phyloP scores from a whole-genome alignment of 106 monocot genomes.

The Alisma plantagoaquatica region DNA sequence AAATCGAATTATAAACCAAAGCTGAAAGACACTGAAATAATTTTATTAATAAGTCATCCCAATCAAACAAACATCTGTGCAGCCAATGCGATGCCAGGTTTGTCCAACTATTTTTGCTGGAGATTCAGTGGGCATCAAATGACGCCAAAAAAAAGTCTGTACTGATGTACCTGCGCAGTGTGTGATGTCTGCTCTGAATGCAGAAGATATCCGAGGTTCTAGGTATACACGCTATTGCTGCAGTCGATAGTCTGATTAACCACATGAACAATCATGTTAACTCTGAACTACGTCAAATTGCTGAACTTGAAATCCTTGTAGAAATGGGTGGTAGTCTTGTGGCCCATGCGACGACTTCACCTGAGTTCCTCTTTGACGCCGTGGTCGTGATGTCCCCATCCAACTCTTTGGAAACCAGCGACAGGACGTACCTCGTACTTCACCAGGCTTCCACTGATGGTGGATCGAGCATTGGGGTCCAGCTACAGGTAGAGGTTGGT shows the following conservation, averaged over 20 bases:
- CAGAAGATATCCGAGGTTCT: slow-evolving; percentile 24
- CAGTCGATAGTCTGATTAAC: slow-evolving; percentile 74
- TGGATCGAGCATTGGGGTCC: slow-evolving; percentile 37
- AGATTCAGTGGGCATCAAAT: no score
- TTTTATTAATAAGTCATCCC: no score
- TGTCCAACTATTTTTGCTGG: no score
- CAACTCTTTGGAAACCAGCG: slow-evolving; percentile 34
- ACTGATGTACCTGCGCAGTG: no score
- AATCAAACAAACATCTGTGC: no score
- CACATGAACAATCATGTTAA: slow-evolving; percentile 39
- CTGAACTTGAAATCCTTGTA: slow-evolving; percentile 41
- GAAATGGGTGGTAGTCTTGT: slow-evolving; percentile 68
- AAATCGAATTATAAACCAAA: no score
- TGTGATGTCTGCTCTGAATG: slow-evolving; percentile 43
- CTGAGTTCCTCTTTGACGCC: slow-evolving; percentile 34
- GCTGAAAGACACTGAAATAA: no score
- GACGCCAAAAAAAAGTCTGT: no score
- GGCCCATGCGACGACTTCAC: slow-evolving; percentile 79
- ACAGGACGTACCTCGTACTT: slow-evolving; percentile 17
- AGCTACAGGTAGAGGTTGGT: slow-evolving; percentile 97
- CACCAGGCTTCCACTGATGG: slow-evolving; percentile 42
- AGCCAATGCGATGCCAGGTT: no score
- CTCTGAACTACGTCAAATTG: slow-evolving; percentile 40
- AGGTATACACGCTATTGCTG: slow-evolving; percentile 28
- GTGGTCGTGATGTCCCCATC: slow-evolving; percentile 56